These are phyloP conservation scores for Phytophthora uliginosa DNA, from an alignment of 352 stramenopile genomes.

Conservation along the genomic window DNA sequence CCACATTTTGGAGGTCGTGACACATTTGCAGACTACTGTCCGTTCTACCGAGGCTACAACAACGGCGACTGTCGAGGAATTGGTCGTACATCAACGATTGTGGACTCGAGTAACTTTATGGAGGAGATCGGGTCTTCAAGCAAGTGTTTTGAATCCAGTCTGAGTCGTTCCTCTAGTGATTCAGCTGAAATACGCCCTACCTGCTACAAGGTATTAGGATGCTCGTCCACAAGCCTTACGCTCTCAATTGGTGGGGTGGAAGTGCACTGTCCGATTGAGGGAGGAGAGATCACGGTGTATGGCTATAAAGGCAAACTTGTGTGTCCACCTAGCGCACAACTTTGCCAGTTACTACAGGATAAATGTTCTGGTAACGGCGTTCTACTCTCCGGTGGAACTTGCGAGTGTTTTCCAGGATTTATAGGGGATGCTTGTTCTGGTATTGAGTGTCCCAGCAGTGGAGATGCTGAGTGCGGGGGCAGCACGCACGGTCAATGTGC, in stretches of 20 bases:
- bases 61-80: constrained; percentile 83
- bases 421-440: constrained; percentile 64
- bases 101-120: constrained; percentile 57
- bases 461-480: constrained; percentile 53
- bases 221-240: constrained; percentile 46
- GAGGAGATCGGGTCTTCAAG: constrained; percentile 61
- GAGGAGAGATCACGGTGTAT: constrained; percentile 59
- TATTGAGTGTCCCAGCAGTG: constrained; percentile 52
- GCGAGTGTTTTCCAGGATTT: constrained; percentile 67
- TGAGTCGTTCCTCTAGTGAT: constrained; percentile 55
- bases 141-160: constrained; percentile 81
- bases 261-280: constrained; percentile 70
- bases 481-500: constrained; percentile 57
- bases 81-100: constrained; percentile 47
- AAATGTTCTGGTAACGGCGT: constrained; percentile 76
- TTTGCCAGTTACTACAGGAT: constrained; percentile 77
- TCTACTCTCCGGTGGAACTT: constrained; percentile 56
- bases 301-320: constrained; percentile 61
- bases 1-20: constrained; percentile 63
- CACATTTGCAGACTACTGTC: constrained; percentile 83
- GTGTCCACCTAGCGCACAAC: constrained; percentile 54
- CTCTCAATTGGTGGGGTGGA: constrained; percentile 61
- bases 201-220: constrained; percentile 73
- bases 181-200: constrained; percentile 44
- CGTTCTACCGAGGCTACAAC: constrained; percentile 81